Percentiles rank a stretch among this genome's conserved stretches.
phyloP scores from a whole-genome alignment of 2,329 filamentous ascomycete species.

The Apiospora rasikravindrae region DNA sequence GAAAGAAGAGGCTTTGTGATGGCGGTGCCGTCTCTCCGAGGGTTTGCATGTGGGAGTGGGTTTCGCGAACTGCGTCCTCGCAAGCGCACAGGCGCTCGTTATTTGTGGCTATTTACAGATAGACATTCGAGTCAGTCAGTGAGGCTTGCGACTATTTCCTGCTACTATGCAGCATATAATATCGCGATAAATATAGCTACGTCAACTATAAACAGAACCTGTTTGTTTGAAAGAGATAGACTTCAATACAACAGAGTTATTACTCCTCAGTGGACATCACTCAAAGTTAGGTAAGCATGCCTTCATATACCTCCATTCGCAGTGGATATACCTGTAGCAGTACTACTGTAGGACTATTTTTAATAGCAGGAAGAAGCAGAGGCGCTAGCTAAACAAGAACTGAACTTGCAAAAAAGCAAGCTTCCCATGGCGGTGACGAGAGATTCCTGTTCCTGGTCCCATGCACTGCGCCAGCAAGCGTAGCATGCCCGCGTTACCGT shows the following conservation, averaged over 20 bases:
- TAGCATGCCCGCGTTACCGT: background rate
- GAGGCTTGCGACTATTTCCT: background rate
- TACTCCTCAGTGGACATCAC: background rate
- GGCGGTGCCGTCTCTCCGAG: background rate
- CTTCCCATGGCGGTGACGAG: background rate
- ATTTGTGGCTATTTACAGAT: background rate
- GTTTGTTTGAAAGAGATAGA: background rate
- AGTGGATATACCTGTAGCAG: background rate
- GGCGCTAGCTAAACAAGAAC: background rate
- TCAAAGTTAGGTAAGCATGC: background rate
- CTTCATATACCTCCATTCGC: background rate
- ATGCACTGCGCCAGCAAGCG: background rate
- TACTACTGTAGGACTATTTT: background rate
- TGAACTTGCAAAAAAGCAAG: background rate
- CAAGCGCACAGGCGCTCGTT: no score
- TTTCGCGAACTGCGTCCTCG: background rate
- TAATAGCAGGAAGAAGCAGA: background rate
- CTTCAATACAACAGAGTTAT: background rate
- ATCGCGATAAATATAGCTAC: background rate
- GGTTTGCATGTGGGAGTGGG: background rate
- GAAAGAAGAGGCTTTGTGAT: background rate
- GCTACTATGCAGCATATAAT: background rate
- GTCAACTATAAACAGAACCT: background rate
- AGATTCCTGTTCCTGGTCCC: slow-evolving; percentile 3
- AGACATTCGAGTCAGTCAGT: background rate